Base-by-base conservation (phyloP, 768 basidiomycete species). In the Russula earlei region DNA sequence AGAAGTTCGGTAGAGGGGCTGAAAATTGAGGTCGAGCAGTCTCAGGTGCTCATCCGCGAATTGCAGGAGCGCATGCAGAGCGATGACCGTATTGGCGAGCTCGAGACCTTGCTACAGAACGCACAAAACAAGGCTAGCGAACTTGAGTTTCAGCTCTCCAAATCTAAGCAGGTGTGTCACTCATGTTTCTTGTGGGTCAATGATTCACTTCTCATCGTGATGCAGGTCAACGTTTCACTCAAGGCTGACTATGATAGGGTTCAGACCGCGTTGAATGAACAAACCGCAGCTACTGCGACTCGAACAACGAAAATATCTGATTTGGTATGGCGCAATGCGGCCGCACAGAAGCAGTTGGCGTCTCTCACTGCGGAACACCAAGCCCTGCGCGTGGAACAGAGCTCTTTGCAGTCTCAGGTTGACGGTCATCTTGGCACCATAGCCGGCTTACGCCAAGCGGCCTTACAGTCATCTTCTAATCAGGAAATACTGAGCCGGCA, bases 61-160 rank as follows among this genome's bases (percentile, higher is more conserved):
- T 69, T 92, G 31, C 82, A 87, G 63, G 89, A 91, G 58, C 85
- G 88, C 61, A 83, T 92, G 20, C 82, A 91, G 67, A 83, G 79
- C 57, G 89, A 92, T 65, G 87, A 91, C 68, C 83, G 86, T 40
- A 82, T 83, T 15, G 89, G 90, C 60, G 76, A 77, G 41, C 70
- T 91, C 24, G 88, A 91, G 66, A 70, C 71, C 43, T 84, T 84
- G 8, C 70, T 92, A 45, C 84, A 83, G 65, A 83, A 89, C 63
- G 84, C 84, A 24, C 87, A 89, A 63, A 82, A 91, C 63, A 84
- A 84, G 52, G 85, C 85, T 5, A 88, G 87, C 56, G 87, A 90
- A 65, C 76, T 91, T 9, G 89, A 91, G 63, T 86, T 89, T 63
- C 87, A 87, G 64, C 72, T 92, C 19, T 82, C 84, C 12, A 88